phyloP scores from a whole-genome alignment of 192 early-diverging fungal species.

The Glomus cerebriforme region DNA sequence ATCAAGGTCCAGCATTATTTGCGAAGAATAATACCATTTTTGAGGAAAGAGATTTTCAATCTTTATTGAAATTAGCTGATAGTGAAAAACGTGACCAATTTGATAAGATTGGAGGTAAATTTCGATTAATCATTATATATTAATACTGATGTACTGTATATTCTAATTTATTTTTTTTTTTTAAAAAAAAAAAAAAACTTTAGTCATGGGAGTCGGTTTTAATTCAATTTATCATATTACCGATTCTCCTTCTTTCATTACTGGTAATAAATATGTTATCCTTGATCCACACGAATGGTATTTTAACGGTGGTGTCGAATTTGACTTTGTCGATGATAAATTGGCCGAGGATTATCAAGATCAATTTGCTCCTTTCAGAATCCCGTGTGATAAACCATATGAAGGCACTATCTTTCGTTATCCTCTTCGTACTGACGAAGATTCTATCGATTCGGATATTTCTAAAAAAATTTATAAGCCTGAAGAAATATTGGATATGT shows the following conservation, averaged over 20 bases:
- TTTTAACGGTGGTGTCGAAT: slow-evolving; percentile 32
- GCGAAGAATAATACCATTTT: slow-evolving; percentile 31
- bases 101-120: slow-evolving; percentile 3
- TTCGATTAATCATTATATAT: no score
- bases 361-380: slow-evolving; percentile 38
- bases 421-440: slow-evolving; percentile 35
- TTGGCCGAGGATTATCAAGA: slow-evolving; percentile 11
- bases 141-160: no score
- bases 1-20: slow-evolving; percentile 34
- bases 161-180: no score
- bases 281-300: slow-evolving; percentile 40
- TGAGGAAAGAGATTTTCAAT: slow-evolving; percentile 25
- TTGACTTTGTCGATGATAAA: slow-evolving; percentile 24
- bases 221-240: slow-evolving; percentile 42
- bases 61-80: slow-evolving; percentile 24
- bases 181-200: no score
- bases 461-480: slow-evolving; percentile 33
- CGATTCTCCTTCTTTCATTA: slow-evolving; percentile 40
- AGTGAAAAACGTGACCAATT: slow-evolving; percentile 31
- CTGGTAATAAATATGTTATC: slow-evolving; percentile 36
- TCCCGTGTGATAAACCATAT: slow-evolving; percentile 25
- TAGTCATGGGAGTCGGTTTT: slow-evolving; percentile 6
- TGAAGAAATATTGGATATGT: slow-evolving; percentile 35
- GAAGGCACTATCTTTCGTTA: slow-evolving; percentile 45
- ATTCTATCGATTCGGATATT: slow-evolving; percentile 33